phyloP scores from a whole-genome alignment of 108 stramenopile genomes.

The Aureococcus anophagefferens region DNA sequence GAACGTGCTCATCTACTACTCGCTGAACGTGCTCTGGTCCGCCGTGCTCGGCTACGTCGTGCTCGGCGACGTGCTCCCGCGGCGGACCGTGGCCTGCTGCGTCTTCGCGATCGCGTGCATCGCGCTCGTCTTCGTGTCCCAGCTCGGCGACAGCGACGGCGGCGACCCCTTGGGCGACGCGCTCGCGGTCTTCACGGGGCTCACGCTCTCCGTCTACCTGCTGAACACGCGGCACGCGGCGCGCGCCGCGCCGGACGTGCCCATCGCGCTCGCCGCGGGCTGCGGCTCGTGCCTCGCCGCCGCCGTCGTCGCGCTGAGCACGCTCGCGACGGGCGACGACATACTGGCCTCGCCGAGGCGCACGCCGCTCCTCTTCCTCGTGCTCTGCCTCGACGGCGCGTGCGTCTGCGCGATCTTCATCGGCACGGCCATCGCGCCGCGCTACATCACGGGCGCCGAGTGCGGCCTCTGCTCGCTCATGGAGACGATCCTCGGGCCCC shows the following conservation, averaged over 20 bases:
- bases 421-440: conserved; percentile 10
- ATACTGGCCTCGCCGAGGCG: conserved; percentile 6
- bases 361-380: not conserved
- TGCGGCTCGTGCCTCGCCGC: conserved; percentile 1
- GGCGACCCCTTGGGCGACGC: conserved; percentile 2
- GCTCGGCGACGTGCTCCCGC: conserved; percentile 10
- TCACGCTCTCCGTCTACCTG: conserved; percentile 3
- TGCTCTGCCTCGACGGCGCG: not conserved
- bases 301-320: not conserved
- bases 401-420: conserved; percentile 3
- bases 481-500: conserved; percentile 13
- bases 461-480: conserved; percentile 11
- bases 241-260: not conserved
- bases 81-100: not conserved
- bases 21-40: conserved; percentile 11
- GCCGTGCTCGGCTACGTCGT: conserved; percentile 9
- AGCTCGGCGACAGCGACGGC: not conserved
- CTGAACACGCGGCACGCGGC: conserved; percentile 6
- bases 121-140: conserved; percentile 12
- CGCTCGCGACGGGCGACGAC: not conserved
- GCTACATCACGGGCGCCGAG: conserved; percentile 14
- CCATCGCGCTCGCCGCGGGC: conserved; percentile 2
- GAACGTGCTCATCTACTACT: conserved; percentile 8
- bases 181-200: conserved; percentile 4
- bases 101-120: conserved; percentile 11